phyloP scores from a whole-genome alignment of 2,329 filamentous ascomycete species.

The Aureobasidium sp. region DNA sequence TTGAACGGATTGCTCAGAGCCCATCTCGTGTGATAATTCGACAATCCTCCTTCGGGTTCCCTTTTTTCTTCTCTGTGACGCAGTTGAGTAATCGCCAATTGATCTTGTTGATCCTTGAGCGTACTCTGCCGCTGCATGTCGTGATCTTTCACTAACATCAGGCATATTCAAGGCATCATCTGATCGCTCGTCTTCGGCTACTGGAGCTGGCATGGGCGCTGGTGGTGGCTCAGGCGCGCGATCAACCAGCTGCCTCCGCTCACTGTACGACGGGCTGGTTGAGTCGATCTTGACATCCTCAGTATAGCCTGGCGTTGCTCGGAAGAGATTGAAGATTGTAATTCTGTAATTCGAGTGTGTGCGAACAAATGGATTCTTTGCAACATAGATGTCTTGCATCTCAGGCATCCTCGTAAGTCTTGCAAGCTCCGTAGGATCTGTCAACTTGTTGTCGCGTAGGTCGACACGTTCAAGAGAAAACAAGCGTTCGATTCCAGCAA shows the following conservation, averaged over 20 bases:
- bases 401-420: constrained; percentile 85
- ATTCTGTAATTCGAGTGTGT: constrained; percentile 80
- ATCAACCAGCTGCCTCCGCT: constrained; percentile 78
- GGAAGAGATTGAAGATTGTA: constrained; percentile 93
- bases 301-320: constrained; percentile 78
- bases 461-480: constrained; percentile 85
- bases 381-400: constrained; percentile 85
- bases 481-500: constrained; percentile 84
- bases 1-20: constrained; percentile 2
- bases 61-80: constrained; percentile 38
- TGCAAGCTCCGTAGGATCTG: constrained; percentile 86
- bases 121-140: neutral
- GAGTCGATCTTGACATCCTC: constrained; percentile 89
- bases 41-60: constrained; percentile 51
- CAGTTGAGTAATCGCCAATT: constrained; percentile 2
- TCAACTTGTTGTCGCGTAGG: constrained; percentile 79
- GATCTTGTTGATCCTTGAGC: neutral
- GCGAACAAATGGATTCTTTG: constrained; percentile 84
- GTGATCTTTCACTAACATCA: neutral
- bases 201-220: constrained; percentile 66
- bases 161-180: constrained; percentile 11
- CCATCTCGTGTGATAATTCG: constrained; percentile 46
- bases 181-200: neutral
- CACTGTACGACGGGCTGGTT: constrained; percentile 72
- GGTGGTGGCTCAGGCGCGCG: constrained; percentile 67